A percentile compares a stretch with the other conserved stretches of the same genome.
Evolutionary conservation across 805 yeast genomes (phyloP).

Genomic region (Candida chauliodis): DNA sequence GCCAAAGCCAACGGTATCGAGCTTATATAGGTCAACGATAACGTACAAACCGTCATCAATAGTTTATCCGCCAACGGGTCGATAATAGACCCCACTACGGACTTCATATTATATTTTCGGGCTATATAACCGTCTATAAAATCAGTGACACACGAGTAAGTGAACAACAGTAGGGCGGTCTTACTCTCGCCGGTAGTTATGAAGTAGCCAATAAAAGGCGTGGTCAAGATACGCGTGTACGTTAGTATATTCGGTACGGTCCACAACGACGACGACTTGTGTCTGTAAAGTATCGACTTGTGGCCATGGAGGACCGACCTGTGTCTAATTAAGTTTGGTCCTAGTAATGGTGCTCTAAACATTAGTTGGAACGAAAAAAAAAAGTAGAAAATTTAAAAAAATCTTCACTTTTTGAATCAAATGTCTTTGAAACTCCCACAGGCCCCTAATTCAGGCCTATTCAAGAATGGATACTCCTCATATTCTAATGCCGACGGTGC

Average conservation of each 20-base stretch:
- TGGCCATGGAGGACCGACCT: not conserved
- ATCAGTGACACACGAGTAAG: conserved; percentile 87
- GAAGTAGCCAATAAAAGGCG: conserved; percentile 83
- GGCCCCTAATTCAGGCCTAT: conserved; percentile 90
- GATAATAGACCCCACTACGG: conserved; percentile 83
- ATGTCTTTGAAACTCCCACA: conserved; percentile 92
- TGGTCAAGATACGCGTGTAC: conserved; percentile 67
- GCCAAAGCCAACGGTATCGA: conserved; percentile 69
- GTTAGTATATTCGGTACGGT: conserved; percentile 89
- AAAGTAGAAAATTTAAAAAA: not conserved
- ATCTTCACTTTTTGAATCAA: not conserved
- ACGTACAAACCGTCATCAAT: conserved; percentile 81
- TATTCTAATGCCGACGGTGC: conserved; percentile 93
- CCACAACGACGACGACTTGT: conserved; percentile 34
- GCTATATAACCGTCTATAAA: conserved; percentile 92
- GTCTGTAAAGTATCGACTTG: not conserved
- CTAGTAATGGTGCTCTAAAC: conserved; percentile 3
- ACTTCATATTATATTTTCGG: conserved; percentile 66
- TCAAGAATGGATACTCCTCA: conserved; percentile 91
- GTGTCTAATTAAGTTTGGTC: not conserved
- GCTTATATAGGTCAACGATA: conserved; percentile 64
- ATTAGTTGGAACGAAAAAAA: conserved; percentile 4
- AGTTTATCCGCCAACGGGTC: conserved; percentile 96
- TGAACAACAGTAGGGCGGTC: conserved; percentile 69
- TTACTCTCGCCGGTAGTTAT: conserved; percentile 61